These are phyloP conservation scores for Glutinoglossum americanum DNA, from an alignment of 495 filamentous ascomycete genomes.

Conservation along the genomic window DNA sequence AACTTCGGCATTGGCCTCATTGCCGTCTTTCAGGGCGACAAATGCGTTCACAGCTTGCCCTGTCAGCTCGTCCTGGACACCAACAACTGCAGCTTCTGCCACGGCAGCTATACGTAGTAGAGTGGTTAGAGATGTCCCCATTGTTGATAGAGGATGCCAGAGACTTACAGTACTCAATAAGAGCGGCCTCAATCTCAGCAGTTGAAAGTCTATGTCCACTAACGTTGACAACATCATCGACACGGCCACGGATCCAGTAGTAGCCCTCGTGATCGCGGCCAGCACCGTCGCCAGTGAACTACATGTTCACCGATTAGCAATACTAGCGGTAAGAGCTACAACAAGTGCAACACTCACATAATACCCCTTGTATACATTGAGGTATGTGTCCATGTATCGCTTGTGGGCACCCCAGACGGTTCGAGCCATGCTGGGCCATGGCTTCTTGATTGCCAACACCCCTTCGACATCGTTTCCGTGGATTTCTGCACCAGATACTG, in stretches of 20 bases:
- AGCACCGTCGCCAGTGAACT: conserved; percentile 98
- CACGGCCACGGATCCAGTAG: conserved; percentile 98
- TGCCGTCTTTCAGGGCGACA: conserved; percentile 75
- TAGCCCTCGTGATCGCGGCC: conserved; percentile 96
- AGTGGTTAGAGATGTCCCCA: conserved; percentile 4
- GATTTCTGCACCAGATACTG: conserved; percentile 83
- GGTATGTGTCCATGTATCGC: conserved; percentile 95
- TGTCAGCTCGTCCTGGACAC: conserved; percentile 77
- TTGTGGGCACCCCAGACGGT: conserved; percentile 97
- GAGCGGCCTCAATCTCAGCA: conserved; percentile 90
- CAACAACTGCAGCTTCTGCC: conserved; percentile 89
- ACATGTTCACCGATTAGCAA: conserved; percentile 15
- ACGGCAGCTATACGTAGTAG: conserved; percentile 31
- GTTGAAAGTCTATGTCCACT: conserved; percentile 90
- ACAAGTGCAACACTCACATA: conserved; percentile 43
- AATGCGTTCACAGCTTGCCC: conserved; percentile 97
- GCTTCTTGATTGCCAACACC: conserved; percentile 91
- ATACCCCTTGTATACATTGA: conserved; percentile 95
- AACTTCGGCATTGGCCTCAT: conserved; percentile 55
- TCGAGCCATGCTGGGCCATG: conserved; percentile 97
- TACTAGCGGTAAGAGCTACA: conserved; percentile 4
- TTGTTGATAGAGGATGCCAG: background rate
- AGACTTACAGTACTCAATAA: conserved; percentile 65
- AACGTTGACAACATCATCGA: conserved; percentile 97
- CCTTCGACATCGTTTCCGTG: conserved; percentile 94